Conservation (phyloP, 108 stramenopile species). For the Craspedostauros australis region DNA sequence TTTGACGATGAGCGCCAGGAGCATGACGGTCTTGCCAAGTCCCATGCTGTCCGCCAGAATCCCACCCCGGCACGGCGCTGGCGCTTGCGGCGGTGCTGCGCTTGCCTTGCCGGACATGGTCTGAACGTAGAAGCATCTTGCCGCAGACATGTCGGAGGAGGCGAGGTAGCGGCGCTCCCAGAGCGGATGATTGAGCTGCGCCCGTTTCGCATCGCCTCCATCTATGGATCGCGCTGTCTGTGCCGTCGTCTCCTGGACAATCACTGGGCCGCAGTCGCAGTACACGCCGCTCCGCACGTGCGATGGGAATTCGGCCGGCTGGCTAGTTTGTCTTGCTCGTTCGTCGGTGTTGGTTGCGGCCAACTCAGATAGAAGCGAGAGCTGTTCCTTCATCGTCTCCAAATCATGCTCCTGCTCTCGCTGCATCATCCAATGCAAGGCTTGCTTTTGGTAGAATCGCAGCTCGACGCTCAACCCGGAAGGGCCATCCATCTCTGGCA, state of each 20-base stretch:
- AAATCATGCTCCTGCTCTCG: slow-evolving; percentile 36
- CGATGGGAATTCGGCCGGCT: too few relatives aligned
- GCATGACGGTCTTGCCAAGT: slow-evolving; percentile 77
- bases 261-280: slow-evolving; percentile 79
- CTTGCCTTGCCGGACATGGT: slow-evolving; percentile 56
- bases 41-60: slow-evolving; percentile 75
- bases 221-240: not conserved
- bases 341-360: slow-evolving; percentile 3
- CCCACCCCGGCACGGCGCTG: slow-evolving; percentile 67
- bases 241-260: slow-evolving; percentile 17
- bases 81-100: slow-evolving; percentile 52
- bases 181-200: slow-evolving; percentile 49
- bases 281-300: too few relatives aligned
- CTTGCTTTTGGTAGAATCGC: slow-evolving; percentile 71
- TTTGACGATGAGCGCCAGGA: slow-evolving; percentile 56
- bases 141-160: slow-evolving; percentile 27
- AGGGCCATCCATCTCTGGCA: slow-evolving; percentile 52
- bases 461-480: slow-evolving; percentile 38
- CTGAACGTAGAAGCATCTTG: slow-evolving; percentile 72
- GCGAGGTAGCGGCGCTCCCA: slow-evolving; percentile 68
- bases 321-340: too few relatives aligned
- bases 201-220: not conserved
- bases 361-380: slow-evolving; percentile 27
- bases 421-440: slow-evolving; percentile 74
- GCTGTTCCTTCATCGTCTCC: slow-evolving; percentile 18